Conservation (phyloP, 352 stramenopile species). For the Plasmopara halstedii region DNA sequence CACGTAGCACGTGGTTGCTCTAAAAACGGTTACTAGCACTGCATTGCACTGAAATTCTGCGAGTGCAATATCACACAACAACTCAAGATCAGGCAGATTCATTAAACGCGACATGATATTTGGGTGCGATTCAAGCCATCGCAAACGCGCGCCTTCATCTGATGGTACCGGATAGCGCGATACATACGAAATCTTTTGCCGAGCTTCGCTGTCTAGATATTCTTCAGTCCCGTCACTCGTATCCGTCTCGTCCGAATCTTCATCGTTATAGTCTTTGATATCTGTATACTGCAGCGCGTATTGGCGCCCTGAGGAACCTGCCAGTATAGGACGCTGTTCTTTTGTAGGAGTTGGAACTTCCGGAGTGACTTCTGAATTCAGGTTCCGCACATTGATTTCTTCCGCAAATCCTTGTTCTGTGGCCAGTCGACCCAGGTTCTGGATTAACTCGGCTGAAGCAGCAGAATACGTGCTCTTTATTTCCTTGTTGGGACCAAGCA, state of each 20-base stretch:
- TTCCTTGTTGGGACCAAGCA: constrained; percentile 31
- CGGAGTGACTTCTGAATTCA: constrained; percentile 2
- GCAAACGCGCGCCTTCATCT: constrained; percentile 32
- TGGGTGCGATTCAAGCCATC: constrained; percentile 25
- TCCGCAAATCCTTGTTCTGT: constrained; percentile 14
- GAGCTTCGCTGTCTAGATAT: neutral
- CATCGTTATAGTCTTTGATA: constrained; percentile 2
- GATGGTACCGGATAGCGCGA: constrained; percentile 27
- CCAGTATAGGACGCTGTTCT: constrained; percentile 9
- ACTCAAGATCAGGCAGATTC: constrained; percentile 48
- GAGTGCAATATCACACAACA: constrained; percentile 49
- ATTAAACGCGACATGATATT: constrained; percentile 32
- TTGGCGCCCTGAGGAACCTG: constrained; percentile 20
- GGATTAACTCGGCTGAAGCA: constrained; percentile 9
- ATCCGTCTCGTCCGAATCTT: constrained; percentile 8
- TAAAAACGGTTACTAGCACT: constrained; percentile 43
- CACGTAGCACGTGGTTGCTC: constrained; percentile 27
- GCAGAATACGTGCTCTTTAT: constrained; percentile 13
- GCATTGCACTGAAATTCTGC: constrained; percentile 41
- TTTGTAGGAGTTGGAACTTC: constrained; percentile 4
- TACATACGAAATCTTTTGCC: constrained; percentile 8
- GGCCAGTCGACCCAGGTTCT: constrained; percentile 11
- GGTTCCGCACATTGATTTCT: constrained; percentile 3
- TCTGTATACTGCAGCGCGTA: constrained; percentile 30
- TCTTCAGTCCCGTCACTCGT: constrained; percentile 9